These are phyloP conservation scores for Jaapia argillacea DNA, from an alignment of 768 basidiomycete species.

Conservation along the genomic window DNA sequence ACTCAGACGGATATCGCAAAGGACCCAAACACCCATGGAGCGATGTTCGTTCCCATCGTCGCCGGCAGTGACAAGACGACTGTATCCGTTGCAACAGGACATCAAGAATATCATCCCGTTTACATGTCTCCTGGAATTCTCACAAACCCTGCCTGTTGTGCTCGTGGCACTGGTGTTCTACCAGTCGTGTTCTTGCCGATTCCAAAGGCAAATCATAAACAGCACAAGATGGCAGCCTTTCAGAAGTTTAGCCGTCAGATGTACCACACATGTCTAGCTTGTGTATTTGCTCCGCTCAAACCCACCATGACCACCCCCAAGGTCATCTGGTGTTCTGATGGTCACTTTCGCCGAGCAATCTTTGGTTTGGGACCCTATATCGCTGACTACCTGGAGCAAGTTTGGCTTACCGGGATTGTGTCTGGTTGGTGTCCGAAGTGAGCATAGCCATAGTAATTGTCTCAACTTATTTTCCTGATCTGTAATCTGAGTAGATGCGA, in stretches of 20 bases:
- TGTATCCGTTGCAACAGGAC: slow-evolving; percentile 15
- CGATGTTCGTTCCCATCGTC: slow-evolving; percentile 12
- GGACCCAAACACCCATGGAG: background rate
- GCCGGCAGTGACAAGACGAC: slow-evolving; percentile 29
- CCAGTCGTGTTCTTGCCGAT: slow-evolving; percentile 10
- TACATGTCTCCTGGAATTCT: slow-evolving; percentile 7
- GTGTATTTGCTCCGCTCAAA: slow-evolving; percentile 8
- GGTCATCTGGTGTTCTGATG: slow-evolving; percentile 10
- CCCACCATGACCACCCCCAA: slow-evolving; percentile 11
- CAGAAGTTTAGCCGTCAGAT: slow-evolving; percentile 12
- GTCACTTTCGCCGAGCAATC: slow-evolving; percentile 10
- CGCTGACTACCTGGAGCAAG: slow-evolving; percentile 14
- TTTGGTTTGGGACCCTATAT: slow-evolving; percentile 15
- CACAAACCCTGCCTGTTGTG: background rate
- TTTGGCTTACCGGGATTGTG: slow-evolving; percentile 9
- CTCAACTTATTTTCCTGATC: no score
- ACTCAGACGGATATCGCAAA: background rate
- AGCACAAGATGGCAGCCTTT: no score
- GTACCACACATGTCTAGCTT: slow-evolving; percentile 10
- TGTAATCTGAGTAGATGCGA: background rate
- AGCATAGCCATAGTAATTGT: no score
- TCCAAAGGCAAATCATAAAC: slow-evolving; percentile 9
- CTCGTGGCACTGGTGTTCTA: background rate
- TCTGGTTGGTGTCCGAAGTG: slow-evolving; percentile 11
- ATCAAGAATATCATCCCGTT: slow-evolving; percentile 9